Evolutionary conservation across 805 yeast genomes (phyloP).

Genomic region (Suhomyces vadensis): DNA sequence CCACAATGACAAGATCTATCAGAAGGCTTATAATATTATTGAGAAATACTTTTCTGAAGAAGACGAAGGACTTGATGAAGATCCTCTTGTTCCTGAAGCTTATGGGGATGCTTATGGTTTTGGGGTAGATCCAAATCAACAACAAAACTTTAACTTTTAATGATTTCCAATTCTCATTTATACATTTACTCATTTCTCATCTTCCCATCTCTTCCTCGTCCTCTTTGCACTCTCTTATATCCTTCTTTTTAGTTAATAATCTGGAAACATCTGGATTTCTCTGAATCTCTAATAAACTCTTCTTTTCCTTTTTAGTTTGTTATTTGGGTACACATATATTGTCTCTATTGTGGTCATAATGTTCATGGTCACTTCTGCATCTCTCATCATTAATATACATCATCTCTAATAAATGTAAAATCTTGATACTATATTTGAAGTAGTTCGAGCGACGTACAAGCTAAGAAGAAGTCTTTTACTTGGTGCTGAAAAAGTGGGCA

Average conservation of each 20-base stretch:
- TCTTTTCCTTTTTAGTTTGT: constrained; percentile 3
- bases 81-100: constrained; percentile 70
- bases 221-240: background rate
- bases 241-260: background rate
- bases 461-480: no score
- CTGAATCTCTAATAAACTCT: constrained; percentile 2
- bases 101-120: constrained; percentile 87
- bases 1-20: constrained; percentile 88
- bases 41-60: constrained; percentile 89
- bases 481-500: no score
- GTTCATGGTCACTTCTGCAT: constrained; percentile 4
- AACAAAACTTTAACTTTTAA: constrained; percentile 47
- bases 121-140: constrained; percentile 67
- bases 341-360: background rate
- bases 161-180: background rate
- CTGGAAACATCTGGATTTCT: background rate
- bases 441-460: no score
- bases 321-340: background rate
- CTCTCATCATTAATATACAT: constrained; percentile 12
- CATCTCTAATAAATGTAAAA: constrained; percentile 8
- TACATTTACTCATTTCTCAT: background rate
- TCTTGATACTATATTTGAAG: no score
- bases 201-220: background rate
- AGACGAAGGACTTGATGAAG: constrained; percentile 63
- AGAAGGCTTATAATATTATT: constrained; percentile 86